These are phyloP conservation scores for Penicillium diatomitis DNA, from an alignment of 495 filamentous ascomycete species.

Conservation along the genomic window DNA sequence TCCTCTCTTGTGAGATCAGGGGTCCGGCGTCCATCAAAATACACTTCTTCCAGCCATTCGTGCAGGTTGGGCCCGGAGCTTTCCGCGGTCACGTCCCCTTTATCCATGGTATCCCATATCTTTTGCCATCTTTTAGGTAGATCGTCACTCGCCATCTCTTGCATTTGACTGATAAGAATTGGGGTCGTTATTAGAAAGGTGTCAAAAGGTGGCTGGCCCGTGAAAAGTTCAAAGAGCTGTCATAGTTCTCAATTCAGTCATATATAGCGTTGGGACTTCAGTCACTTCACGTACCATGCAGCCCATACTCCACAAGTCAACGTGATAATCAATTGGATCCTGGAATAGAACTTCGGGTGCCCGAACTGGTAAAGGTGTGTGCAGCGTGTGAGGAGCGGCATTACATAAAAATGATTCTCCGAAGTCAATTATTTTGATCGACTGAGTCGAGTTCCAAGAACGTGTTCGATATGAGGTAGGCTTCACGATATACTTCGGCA, in stretches of 20 bases:
- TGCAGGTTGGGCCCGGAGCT: constrained; percentile 17
- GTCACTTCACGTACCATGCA: constrained; percentile 25
- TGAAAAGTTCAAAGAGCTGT: constrained; percentile 34
- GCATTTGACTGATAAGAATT: constrained; percentile 26
- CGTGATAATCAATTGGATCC: constrained; percentile 27
- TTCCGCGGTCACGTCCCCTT: constrained; percentile 8
- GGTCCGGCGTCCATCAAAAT: constrained; percentile 17
- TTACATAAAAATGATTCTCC: constrained; percentile 30
- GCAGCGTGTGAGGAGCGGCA: constrained; percentile 18
- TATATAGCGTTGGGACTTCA: not conserved
- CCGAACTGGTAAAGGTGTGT: constrained; percentile 24
- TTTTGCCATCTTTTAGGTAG: constrained; percentile 26
- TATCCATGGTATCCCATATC: constrained; percentile 15
- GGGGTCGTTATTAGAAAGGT: constrained; percentile 21
- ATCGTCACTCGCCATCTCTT: constrained; percentile 21
- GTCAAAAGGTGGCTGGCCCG: constrained; percentile 29
- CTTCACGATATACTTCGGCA: constrained; percentile 26
- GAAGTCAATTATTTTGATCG: constrained; percentile 34
- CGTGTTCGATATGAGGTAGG: constrained; percentile 3
- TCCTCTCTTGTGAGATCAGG: constrained; percentile 22
- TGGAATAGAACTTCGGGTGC: constrained; percentile 38
- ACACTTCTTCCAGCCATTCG: constrained; percentile 30
- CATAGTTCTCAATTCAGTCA: constrained; percentile 7
- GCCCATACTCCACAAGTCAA: constrained; percentile 38
- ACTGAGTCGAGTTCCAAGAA: constrained; percentile 11